A percentile compares a stretch with the other conserved stretches of the same genome.
Evolutionary conservation across 352 stramenopile species (phyloP).

Genomic region (Vaucheria bursata): DNA sequence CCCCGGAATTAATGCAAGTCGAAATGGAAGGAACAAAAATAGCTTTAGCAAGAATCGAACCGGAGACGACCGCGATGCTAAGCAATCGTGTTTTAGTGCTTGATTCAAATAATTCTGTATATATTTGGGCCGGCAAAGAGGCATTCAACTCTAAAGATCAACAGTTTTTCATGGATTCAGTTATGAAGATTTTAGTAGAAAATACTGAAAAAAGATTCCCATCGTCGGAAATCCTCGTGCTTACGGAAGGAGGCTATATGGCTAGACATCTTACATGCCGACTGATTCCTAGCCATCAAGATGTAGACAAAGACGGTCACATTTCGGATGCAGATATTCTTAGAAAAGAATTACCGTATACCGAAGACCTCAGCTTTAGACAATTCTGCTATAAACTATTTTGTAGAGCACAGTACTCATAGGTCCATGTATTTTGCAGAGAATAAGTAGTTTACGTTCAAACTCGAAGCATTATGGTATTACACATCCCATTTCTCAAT

Average conservation of each 20-base stretch:
- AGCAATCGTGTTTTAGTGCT: constrained; percentile 26
- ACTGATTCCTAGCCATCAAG: constrained; percentile 38
- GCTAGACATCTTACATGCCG: constrained; percentile 27
- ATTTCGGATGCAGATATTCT: constrained; percentile 22
- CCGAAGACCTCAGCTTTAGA: constrained; percentile 34
- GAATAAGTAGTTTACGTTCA: no score
- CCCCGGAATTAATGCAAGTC: constrained; percentile 7
- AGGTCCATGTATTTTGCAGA: no score
- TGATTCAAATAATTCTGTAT: constrained; percentile 32
- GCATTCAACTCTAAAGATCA: no score
- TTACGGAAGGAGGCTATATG: constrained; percentile 25
- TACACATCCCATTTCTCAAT: no score
- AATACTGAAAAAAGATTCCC: constrained; percentile 25
- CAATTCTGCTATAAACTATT: constrained; percentile 18
- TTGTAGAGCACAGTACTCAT: no score
- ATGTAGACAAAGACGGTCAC: constrained; percentile 6
- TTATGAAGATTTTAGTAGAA: background rate
- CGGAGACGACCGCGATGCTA: constrained; percentile 44
- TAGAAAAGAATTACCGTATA: constrained; percentile 23
- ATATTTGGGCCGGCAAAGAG: constrained; percentile 36
- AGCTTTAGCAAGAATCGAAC: background rate
- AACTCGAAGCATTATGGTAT: no score
- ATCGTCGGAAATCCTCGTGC: background rate
- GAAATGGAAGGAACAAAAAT: background rate
- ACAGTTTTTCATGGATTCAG: no score